Conservation (phyloP, 179 eudicot genomes). For the Dionaea muscipula region DNA sequence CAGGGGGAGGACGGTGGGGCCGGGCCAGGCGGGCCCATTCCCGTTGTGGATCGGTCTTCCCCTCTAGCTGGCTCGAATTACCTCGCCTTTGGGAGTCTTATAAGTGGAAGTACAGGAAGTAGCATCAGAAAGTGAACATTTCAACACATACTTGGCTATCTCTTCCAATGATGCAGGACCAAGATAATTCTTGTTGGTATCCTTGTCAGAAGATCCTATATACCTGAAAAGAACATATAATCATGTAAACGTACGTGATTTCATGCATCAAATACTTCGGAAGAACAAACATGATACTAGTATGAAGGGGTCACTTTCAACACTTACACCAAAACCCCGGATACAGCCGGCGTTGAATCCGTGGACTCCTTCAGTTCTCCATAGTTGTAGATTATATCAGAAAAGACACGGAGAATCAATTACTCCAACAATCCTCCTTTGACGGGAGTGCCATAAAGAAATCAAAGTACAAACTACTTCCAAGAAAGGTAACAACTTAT, state of each 20-base stretch:
- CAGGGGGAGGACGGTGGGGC: too few relatives aligned
- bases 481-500: too few relatives aligned
- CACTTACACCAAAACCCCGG: slow-evolving; percentile 74
- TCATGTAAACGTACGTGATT: not conserved
- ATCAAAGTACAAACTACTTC: too few relatives aligned
- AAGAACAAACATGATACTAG: too few relatives aligned
- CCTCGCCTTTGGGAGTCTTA: too few relatives aligned
- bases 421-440: too few relatives aligned
- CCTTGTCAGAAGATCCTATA: slow-evolving; percentile 67
- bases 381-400: not conserved
- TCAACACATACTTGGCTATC: slow-evolving; percentile 49
- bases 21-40: too few relatives aligned
- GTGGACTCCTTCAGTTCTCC: slow-evolving; percentile 31
- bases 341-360: slow-evolving; percentile 43
- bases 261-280: too few relatives aligned
- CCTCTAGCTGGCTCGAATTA: too few relatives aligned
- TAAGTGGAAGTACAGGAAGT: too few relatives aligned
- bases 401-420: not conserved
- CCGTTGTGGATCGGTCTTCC: too few relatives aligned
- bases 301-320: slow-evolving; percentile 7
- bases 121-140: too few relatives aligned
- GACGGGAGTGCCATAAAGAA: not conserved
- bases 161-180: slow-evolving; percentile 80
- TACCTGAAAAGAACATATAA: slow-evolving; percentile 30
- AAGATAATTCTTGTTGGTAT: slow-evolving; percentile 57